These are phyloP conservation scores for Lavandula angustifolia DNA, from an alignment of 257 asterid species.

Conservation along the genomic window DNA sequence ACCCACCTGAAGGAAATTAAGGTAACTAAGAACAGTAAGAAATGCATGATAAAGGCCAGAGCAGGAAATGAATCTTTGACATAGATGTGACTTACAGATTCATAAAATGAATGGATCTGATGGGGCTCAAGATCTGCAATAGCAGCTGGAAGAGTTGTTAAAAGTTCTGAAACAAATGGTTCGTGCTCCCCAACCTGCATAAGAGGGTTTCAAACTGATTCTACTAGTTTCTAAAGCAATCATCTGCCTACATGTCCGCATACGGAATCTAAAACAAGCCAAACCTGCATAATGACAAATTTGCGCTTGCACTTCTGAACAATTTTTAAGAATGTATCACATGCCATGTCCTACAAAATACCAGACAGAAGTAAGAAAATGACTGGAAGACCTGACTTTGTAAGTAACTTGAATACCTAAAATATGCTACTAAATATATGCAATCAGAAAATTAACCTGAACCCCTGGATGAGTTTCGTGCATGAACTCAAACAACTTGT, in stretches of 20 bases:
- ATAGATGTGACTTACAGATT: slow-evolving; percentile 69
- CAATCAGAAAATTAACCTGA: slow-evolving; percentile 58
- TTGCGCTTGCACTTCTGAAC: slow-evolving; percentile 99
- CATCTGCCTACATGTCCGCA: slow-evolving; percentile 11
- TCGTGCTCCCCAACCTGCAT: slow-evolving; percentile 93
- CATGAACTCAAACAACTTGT: slow-evolving; percentile 98
- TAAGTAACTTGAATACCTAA: slow-evolving; percentile 7
- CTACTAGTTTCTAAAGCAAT: slow-evolving; percentile 15
- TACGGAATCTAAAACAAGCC: slow-evolving; percentile 2
- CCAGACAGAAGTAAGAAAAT: slow-evolving; percentile 17
- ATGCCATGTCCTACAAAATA: slow-evolving; percentile 87
- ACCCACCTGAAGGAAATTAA: slow-evolving; percentile 62
- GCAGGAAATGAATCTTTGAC: slow-evolving; percentile 3
- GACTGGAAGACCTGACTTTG: neutral
- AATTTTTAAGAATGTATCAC: slow-evolving; percentile 95
- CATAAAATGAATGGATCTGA: slow-evolving; percentile 96
- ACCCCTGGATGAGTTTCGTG: slow-evolving; percentile 99
- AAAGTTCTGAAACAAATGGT: slow-evolving; percentile 92
- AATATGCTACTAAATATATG: slow-evolving; percentile 9
- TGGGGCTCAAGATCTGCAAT: slow-evolving; percentile 93
- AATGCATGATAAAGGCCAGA: slow-evolving; percentile 1
- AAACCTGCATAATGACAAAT: slow-evolving; percentile 85
- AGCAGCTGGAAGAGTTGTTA: slow-evolving; percentile 79
- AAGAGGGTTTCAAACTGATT: slow-evolving; percentile 6
- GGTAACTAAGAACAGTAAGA: slow-evolving; percentile 6